Evolutionary conservation across 2,329 filamentous ascomycete genomes (phyloP), one percentile per base, ranked within the genome.

Genomic region (Dryadomyces quercivorus): DNA sequence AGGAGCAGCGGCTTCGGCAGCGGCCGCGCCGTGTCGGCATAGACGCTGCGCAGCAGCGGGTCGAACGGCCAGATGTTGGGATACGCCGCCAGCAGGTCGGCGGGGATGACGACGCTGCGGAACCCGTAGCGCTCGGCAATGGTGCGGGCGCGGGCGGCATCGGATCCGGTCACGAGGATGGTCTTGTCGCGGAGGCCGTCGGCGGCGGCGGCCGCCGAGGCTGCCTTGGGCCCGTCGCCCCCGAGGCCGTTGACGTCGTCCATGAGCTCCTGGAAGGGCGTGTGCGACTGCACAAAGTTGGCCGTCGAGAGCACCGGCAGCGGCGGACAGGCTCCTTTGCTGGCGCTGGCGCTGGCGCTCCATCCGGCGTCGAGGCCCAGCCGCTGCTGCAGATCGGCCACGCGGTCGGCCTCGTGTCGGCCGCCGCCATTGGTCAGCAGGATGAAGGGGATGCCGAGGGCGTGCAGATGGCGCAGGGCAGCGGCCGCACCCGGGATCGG

Each of bases 361-460:
- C 26, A 31, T 31, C 26, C 26, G 26, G 26, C 96, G 55, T 92
- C 97, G 57, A 98, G 76, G 3, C 60, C 73, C 7, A 94, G 76
- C 61, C 81, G 82, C 46, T 76, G 67, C 61, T 79, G 83, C 53
- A 94, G 75, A 57, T 91, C 85, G 8, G 73, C 72, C 34, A 89
- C 85, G 18, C 88, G 80, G 56, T 86, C 83, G 2, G 73, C 73
- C 69, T 97, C 92, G 59, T 83, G 81, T 64, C 86, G 89, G 56
- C 93, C 93, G 45, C 93, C 93, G 61, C 93, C 93, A 69, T 98
- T 98, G 56, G 93, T 98, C 59, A 98, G 76, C 38, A 98, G 81
- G 63, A 98, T 92, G 71, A 95, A 97, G 13, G 91, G 91, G 48
- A 96, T 88, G 49, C 80, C 75, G 63, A 90, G 77, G 49, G 77